phyloP scores from a whole-genome alignment of 148 eudicot species.

The Talinum fruticosum region DNA sequence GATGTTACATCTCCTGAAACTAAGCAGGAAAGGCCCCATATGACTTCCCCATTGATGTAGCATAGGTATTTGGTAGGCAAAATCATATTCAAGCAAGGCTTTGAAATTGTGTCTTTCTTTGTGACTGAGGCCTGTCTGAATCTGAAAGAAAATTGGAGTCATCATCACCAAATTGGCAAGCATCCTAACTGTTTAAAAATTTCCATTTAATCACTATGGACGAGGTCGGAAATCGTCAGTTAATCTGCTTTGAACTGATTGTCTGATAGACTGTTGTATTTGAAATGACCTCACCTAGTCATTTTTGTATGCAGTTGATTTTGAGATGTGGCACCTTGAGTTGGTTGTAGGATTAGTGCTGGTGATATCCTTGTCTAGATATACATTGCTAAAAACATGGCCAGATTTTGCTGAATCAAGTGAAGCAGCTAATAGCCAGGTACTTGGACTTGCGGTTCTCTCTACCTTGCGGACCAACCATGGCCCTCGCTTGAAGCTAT shows the following conservation, averaged over 20 bases:
- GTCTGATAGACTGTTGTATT: background rate
- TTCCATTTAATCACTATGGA: background rate
- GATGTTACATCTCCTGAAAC: background rate
- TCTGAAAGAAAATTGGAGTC: background rate
- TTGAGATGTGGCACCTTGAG: slow-evolving; percentile 72
- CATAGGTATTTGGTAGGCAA: background rate
- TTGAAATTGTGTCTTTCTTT: background rate
- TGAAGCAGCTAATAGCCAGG: slow-evolving; percentile 86
- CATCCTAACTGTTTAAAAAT: too few species aligned
- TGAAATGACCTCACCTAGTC: background rate
- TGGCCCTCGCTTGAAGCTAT: background rate
- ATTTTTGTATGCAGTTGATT: slow-evolving; percentile 47
- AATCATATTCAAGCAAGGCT: background rate
- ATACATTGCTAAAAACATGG: slow-evolving; percentile 64
- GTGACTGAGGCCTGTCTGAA: background rate
- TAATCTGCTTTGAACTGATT: background rate
- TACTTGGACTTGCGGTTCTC: slow-evolving; percentile 12
- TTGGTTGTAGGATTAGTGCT: slow-evolving; percentile 62
- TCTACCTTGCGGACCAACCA: background rate
- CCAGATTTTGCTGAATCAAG: slow-evolving; percentile 87
- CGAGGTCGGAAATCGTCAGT: background rate
- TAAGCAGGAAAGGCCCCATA: background rate
- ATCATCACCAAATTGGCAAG: too few species aligned
- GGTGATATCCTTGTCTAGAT: slow-evolving; percentile 68
- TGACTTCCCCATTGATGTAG: background rate